Evolutionary conservation across 2,329 filamentous ascomycete species (phyloP), one percentile per base, ranked within the genome.

Genomic region (Alternaria sp.): DNA sequence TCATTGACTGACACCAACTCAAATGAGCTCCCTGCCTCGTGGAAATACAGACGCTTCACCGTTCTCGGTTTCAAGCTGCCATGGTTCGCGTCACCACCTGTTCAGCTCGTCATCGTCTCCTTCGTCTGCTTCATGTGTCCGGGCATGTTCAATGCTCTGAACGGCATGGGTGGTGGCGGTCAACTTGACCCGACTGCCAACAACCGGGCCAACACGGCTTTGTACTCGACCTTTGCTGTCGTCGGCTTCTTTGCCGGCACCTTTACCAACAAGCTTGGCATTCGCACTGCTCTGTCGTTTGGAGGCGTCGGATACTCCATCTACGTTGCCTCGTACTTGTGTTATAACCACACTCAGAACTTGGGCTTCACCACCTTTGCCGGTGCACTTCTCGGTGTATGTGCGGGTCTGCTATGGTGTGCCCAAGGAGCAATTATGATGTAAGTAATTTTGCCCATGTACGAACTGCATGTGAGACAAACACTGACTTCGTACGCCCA

Each of bases 341-440:
- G 83, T 81, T 93, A 90, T 81, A 89, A 87, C 72, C 90, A 93
- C 81, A 91, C 84, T 21, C 60, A 83, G 57, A 91, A 91, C 75
- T 81, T 85, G 63, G 90, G 89, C 63, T 94, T 93, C 81, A 88
- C 90, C 76, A 88, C 91, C 71, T 93, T 94, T 71, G 88, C 92
- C 6, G 92, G 92, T 69, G 90, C 89, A 15, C 85, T 93, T 65
- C 87, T 94, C 50, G 92, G 92, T 80, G 82, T 93, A 61, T 94
- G 91, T 75, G 92, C 92, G 50, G 92, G 91, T 75, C 84, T 95
- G 43, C 84, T 96, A 40, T 96, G 92, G 92, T 90, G 90, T 32
- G 92, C 91, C 1, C 92, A 95, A 81, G 92, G 92, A 63, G 89
- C 91, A 62, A 92, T 95, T 75, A 32, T 32, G 28, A 94, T 95